Percentiles rank a stretch among this genome's conserved stretches.
Evolutionary conservation across 1,284 basidiomycete genomes (phyloP).

Genomic region (Ganoderma sinense): DNA sequence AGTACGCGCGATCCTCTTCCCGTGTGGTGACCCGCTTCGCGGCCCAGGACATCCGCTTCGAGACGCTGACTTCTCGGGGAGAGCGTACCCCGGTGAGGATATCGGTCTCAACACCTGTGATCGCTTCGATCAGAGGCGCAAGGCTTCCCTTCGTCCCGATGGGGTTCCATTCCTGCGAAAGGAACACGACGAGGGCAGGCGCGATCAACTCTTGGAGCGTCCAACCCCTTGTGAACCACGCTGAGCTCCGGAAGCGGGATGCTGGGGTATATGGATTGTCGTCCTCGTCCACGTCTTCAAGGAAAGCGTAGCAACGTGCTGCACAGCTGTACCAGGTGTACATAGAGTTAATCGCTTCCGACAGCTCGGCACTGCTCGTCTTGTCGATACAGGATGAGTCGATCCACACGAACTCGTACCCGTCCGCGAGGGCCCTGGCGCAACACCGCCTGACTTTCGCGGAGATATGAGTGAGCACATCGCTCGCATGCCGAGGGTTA

Average conservation of each 20-base stretch:
- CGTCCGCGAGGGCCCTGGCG: conserved; percentile 1
- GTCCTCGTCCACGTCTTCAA: conserved; percentile 1
- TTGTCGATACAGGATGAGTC: conserved; percentile 8
- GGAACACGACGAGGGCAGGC: neutral
- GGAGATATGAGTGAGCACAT: neutral
- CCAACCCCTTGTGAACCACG: conserved; percentile 4
- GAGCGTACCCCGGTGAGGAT: neutral
- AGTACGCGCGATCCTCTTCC: conserved; percentile 9
- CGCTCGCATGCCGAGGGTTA: neutral
- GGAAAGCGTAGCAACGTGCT: neutral
- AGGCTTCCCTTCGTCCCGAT: conserved; percentile 7
- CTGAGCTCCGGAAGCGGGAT: neutral
- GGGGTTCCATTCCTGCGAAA: neutral
- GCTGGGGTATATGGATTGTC: neutral
- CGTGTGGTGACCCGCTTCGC: conserved; percentile 4
- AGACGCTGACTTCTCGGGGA: neutral
- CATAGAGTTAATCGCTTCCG: conserved; percentile 8
- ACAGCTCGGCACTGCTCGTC: conserved; percentile 7
- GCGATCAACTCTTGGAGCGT: conserved; percentile 9
- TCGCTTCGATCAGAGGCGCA: neutral
- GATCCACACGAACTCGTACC: conserved; percentile 2
- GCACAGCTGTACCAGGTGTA: conserved; percentile 1
- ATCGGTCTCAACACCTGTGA: conserved; percentile 1
- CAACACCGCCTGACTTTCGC: conserved; percentile 1
- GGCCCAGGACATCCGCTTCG: conserved; percentile 10